These are phyloP conservation scores for Tubosaeta sp. DNA, from an alignment of 768 basidiomycete genomes.

Conservation along the genomic window DNA sequence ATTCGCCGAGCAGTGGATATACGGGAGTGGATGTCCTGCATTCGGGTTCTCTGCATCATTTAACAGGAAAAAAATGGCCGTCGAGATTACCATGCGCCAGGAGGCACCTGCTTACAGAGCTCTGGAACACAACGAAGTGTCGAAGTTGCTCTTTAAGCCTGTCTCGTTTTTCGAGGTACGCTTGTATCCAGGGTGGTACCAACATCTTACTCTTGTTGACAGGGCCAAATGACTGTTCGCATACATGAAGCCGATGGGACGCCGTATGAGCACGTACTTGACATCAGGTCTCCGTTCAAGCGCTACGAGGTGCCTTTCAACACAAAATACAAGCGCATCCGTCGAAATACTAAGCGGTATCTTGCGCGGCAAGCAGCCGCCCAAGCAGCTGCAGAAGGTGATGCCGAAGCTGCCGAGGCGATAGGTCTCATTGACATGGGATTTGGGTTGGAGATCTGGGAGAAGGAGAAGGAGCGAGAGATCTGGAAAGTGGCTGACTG, in stretches of 20 bases:
- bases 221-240: slow-evolving; percentile 98
- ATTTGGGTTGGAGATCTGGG: slow-evolving; percentile 93
- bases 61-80: slow-evolving; percentile 97
- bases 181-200: background rate
- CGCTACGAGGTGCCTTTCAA: slow-evolving; percentile 99
- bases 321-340: slow-evolving; percentile 95
- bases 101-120: slow-evolving; percentile 70
- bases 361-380: slow-evolving; percentile 89
- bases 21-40: slow-evolving; percentile 91
- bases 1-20: slow-evolving; percentile 99
- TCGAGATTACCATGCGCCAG: slow-evolving; percentile 93
- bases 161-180: slow-evolving; percentile 85
- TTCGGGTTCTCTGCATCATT: slow-evolving; percentile 89
- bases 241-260: slow-evolving; percentile 99
- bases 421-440: slow-evolving; percentile 94
- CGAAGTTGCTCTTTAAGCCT: slow-evolving; percentile 70
- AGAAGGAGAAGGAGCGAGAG: slow-evolving; percentile 88
- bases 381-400: slow-evolving; percentile 89
- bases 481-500: slow-evolving; percentile 97
- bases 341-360: slow-evolving; percentile 94
- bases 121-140: slow-evolving; percentile 65
- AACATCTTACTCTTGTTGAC: slow-evolving; percentile 7
- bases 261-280: slow-evolving; percentile 96
- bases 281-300: slow-evolving; percentile 82
- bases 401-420: slow-evolving; percentile 86